Percentiles rank a stretch among this genome's conserved stretches.
These are phyloP conservation scores for Stagonosporopsis rhizophila DNA, from an alignment of 2,329 filamentous ascomycete genomes.

Conservation along the genomic window DNA sequence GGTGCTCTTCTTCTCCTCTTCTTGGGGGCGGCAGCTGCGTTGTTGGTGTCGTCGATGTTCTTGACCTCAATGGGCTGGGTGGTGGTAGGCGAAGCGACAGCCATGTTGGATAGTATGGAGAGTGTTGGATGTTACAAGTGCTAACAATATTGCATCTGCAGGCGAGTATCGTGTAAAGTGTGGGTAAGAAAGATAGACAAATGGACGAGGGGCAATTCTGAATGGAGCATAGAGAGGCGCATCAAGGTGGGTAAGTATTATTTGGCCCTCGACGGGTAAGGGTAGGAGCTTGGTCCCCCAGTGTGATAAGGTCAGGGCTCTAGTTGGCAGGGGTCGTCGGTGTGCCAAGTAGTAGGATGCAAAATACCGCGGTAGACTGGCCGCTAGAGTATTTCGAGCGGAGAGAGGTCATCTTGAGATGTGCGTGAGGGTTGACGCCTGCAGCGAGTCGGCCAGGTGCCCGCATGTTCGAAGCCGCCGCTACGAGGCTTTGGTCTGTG, in stretches of 20 bases:
- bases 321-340: slow-evolving; percentile 33
- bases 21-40: slow-evolving; percentile 46
- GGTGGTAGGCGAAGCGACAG: slow-evolving; percentile 41
- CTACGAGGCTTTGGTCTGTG: slow-evolving; percentile 45
- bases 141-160: slow-evolving; percentile 43
- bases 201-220: slow-evolving; percentile 45
- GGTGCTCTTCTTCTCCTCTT: slow-evolving; percentile 88
- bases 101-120: slow-evolving; percentile 34
- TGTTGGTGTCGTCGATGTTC: slow-evolving; percentile 40
- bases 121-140: slow-evolving; percentile 15
- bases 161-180: slow-evolving; percentile 41
- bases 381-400: slow-evolving; percentile 42
- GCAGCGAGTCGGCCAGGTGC: slow-evolving; percentile 42
- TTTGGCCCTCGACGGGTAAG: slow-evolving; percentile 42
- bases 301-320: slow-evolving; percentile 48
- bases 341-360: slow-evolving; percentile 43
- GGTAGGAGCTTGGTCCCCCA: slow-evolving; percentile 44
- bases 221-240: slow-evolving; percentile 48
- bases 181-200: slow-evolving; percentile 45
- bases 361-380: slow-evolving; percentile 44
- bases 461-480: slow-evolving; percentile 45
- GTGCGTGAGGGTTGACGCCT: slow-evolving; percentile 40
- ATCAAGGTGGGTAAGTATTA: slow-evolving; percentile 50
- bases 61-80: slow-evolving; percentile 44
- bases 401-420: slow-evolving; percentile 41